Conservation (phyloP, 352 stramenopile genomes). For the Globisporangium acanthophoron region DNA sequence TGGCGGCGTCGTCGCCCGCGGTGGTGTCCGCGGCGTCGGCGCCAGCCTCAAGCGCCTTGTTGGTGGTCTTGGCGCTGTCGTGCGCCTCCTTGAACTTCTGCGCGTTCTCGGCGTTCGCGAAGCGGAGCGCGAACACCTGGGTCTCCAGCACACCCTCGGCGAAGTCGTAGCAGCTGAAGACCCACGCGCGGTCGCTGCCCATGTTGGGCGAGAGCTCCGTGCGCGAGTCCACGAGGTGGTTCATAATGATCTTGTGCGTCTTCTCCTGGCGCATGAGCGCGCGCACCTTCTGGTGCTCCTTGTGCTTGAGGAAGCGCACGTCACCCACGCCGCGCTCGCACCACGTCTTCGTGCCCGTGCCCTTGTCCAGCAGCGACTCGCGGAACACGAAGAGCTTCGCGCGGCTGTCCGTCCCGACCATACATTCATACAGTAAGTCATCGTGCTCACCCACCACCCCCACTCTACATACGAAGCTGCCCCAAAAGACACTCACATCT, state of each 20-base stretch:
- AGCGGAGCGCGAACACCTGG: conserved; percentile 90
- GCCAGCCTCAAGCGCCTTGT: conserved; percentile 92
- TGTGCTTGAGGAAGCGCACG: conserved; percentile 96
- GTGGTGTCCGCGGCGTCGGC: conserved; percentile 89
- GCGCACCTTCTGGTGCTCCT: conserved; percentile 91
- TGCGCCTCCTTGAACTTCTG: conserved; percentile 97
- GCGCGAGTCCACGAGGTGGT: conserved; percentile 95
- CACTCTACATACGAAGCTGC: conserved; percentile 4
- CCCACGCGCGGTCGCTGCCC: conserved; percentile 94
- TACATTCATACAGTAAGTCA: too few species aligned
- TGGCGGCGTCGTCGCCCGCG: conserved; percentile 91
- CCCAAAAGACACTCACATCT: conserved; percentile 43
- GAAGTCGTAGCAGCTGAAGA: conserved; percentile 99
- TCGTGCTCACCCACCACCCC: too few species aligned
- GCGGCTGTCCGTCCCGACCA: conserved; percentile 33
- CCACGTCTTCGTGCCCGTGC: conserved; percentile 97
- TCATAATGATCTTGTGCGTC: conserved; percentile 98
- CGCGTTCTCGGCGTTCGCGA: conserved; percentile 94
- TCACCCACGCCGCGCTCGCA: conserved; percentile 96
- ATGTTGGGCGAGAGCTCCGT: conserved; percentile 96
- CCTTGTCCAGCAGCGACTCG: conserved; percentile 97
- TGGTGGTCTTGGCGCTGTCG: conserved; percentile 90
- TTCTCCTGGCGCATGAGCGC: conserved; percentile 99
- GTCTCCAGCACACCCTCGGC: conserved; percentile 91
- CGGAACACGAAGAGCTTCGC: conserved; percentile 97